Evolutionary conservation across 1,139 yeast genomes (phyloP), one percentile per base, ranked within the genome.

Genomic region (Debaryomycetaceae sp.): DNA sequence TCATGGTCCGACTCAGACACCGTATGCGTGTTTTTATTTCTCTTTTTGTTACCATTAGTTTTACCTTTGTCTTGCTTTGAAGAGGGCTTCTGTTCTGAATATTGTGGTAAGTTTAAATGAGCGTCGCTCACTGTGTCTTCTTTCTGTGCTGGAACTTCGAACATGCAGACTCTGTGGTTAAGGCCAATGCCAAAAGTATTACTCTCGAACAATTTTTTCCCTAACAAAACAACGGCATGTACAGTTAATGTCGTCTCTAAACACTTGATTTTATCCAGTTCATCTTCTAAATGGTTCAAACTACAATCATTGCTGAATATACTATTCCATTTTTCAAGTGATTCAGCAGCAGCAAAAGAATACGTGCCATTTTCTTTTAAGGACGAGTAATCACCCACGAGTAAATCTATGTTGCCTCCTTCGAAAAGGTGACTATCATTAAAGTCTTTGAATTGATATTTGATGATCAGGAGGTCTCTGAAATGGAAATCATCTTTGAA

Each of bases 401-500:
- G 52, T 22, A 65, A 50, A 41, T 68, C 54, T 30, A 59, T 53
- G 41, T 68, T 59, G 31, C 55, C 53, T n/a, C 62, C 46, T 19
- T 47, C 46, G 45, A 70, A 70, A 36, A 70, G 52, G 39, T 59
- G 66, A 15, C 68, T 68, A 52, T 82, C 87, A 47, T 79, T 70
- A 51, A 83, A 83, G 54, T 82, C 89, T 40, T 71, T 71, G 43
- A 83, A 67, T 43, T 73, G 74, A 49, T 63, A 74, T 31, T 70
- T 73, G 22, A 83, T 66, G 3, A 82, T 71, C 38, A 67, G 63
- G 49, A 79, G 82, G 43, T 82, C 89, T 45, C 78, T 77, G 45
- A 81, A 63, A 13, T 70, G 60, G 7, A 83, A 78, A 61, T 85
- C 94, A 50, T 84, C 92, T 33, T 65, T 59, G 51, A 82, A 83